Percentiles rank a stretch among this genome's conserved stretches.
Conservation (phyloP, 108 stramenopile genomes). For the Fragilariopsis cylindrus region DNA sequence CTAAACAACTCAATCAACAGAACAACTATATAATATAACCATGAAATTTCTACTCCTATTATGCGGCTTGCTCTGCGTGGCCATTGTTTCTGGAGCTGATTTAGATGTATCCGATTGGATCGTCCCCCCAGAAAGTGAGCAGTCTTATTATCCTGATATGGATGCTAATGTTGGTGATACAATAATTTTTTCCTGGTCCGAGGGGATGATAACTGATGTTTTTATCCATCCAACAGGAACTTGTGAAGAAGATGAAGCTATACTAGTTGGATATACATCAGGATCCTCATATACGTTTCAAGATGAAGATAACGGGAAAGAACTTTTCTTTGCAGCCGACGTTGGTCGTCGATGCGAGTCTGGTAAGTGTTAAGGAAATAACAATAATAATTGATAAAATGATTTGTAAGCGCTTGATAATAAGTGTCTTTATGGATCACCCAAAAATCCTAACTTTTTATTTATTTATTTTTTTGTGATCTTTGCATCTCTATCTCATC, state of each 20-base stretch:
- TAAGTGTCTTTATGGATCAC: too few species aligned
- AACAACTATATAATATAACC: not conserved
- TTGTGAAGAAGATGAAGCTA: constrained; percentile 13
- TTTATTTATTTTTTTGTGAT: too few species aligned
- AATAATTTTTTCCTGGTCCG: constrained; percentile 17
- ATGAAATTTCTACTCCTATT: not conserved
- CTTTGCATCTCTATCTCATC: too few species aligned
- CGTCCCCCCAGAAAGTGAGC: not conserved
- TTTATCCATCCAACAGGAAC: constrained; percentile 27
- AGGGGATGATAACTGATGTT: constrained; percentile 16
- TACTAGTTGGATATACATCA: constrained; percentile 13
- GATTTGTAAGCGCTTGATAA: too few species aligned
- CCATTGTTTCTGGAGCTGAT: not conserved
- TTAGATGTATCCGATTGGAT: constrained; percentile 6
- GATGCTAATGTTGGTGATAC: constrained; percentile 26
- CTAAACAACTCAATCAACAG: not conserved
- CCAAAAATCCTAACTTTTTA: too few species aligned
- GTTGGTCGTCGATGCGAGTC: not conserved
- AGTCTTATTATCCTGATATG: constrained; percentile 9
- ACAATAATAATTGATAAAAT: too few species aligned
- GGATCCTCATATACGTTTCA: constrained; percentile 26
- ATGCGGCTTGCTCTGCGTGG: not conserved
- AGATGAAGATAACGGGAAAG: constrained; percentile 14
- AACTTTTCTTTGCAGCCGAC: constrained; percentile 23
- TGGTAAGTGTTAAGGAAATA: not conserved